phyloP scores from a whole-genome alignment of 2,329 filamentous ascomycete genomes.

The Colletotrichum sp. region DNA sequence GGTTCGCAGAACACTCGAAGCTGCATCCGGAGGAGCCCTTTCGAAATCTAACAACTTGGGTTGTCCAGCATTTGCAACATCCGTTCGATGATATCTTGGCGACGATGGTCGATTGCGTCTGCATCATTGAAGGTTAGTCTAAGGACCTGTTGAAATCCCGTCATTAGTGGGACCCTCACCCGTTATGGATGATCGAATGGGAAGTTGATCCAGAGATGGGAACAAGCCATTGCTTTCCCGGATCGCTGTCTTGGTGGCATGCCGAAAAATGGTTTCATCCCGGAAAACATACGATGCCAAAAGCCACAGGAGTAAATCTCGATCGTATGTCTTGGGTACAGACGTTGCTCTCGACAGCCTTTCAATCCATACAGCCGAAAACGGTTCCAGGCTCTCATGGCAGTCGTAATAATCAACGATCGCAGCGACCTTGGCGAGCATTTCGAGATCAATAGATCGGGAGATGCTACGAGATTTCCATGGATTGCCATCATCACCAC shows the following conservation, averaged over 20 bases:
- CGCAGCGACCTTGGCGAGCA: constrained; percentile 28
- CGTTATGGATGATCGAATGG: neutral
- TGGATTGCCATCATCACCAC: constrained; percentile 33
- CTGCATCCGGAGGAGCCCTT: neutral
- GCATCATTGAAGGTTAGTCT: neutral
- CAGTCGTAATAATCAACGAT: constrained; percentile 34
- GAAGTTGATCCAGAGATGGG: neutral
- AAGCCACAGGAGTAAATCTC: constrained; percentile 7
- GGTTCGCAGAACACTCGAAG: neutral
- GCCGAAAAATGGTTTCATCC: neutral
- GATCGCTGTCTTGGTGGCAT: constrained; percentile 10
- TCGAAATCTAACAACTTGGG: neutral
- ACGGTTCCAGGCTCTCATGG: constrained; percentile 25
- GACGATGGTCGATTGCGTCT: neutral
- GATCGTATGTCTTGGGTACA: neutral
- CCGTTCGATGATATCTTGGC: neutral
- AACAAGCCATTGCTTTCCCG: neutral
- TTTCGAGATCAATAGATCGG: constrained; percentile 21
- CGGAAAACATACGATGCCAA: constrained; percentile 23
- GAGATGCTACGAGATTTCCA: constrained; percentile 26
- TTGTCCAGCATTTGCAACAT: neutral
- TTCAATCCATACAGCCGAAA: constrained; percentile 18
- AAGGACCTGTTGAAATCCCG: neutral
- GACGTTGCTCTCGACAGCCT: neutral
- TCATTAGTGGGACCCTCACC: neutral